phyloP scores from a whole-genome alignment of 805 yeast species.

The Pichia exigua region DNA sequence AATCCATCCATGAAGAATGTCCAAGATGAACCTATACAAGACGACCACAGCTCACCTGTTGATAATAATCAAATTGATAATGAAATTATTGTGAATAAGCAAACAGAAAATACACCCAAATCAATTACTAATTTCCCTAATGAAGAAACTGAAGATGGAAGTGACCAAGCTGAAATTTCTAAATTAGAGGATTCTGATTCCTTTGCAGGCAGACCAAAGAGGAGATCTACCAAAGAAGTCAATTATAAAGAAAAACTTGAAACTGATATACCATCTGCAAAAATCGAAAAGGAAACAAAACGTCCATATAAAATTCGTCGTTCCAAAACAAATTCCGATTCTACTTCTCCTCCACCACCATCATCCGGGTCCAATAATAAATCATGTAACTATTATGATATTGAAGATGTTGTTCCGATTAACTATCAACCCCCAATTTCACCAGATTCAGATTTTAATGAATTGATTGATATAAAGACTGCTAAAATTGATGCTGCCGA shows the following conservation, averaged over 20 bases:
- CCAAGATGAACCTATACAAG: neutral
- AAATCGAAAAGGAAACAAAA: neutral
- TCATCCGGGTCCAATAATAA: conserved; percentile 2
- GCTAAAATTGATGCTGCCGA: conserved; percentile 34
- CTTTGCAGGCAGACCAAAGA: conserved; percentile 21
- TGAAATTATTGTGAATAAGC: neutral
- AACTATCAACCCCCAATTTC: conserved; percentile 45
- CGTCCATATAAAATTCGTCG: neutral
- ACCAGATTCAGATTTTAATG: conserved; percentile 35
- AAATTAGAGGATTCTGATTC: neutral
- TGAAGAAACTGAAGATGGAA: neutral
- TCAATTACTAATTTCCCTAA: neutral
- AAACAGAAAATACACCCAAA: neutral
- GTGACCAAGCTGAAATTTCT: neutral
- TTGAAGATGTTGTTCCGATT: conserved; percentile 32
- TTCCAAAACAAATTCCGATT: neutral
- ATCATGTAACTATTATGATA: conserved; percentile 15
- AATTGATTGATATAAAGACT: conserved; percentile 32
- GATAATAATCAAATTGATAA: neutral
- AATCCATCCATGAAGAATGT: neutral
- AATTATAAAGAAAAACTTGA: conserved; percentile 30
- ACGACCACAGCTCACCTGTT: neutral
- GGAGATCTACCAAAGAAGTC: conserved; percentile 26
- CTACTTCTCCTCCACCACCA: conserved; percentile 2
- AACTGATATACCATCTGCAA: conserved; percentile 15